Conservation (phyloP, 768 basidiomycete species). For the Collybiopsis luxurians region DNA sequence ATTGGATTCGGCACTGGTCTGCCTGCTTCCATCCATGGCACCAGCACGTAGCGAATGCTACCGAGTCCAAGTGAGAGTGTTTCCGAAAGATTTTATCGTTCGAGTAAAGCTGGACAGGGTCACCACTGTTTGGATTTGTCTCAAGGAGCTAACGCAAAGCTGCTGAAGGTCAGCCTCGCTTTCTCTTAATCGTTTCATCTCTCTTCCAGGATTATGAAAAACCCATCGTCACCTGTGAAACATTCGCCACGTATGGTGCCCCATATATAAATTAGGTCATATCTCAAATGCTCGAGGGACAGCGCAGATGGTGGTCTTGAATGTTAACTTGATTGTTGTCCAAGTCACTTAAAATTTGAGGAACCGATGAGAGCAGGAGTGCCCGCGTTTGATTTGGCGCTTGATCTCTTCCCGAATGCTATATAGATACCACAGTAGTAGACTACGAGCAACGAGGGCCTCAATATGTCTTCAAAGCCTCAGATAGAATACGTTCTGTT, state of each 20-base stretch:
- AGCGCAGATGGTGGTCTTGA: conserved; percentile 81
- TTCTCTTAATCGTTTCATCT: background rate
- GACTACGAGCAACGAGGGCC: too few relatives aligned
- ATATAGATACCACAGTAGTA: too few relatives aligned
- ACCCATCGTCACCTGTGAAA: conserved; percentile 83
- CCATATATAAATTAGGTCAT: conserved; percentile 79
- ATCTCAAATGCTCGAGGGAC: conserved; percentile 57
- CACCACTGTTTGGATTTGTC: conserved; percentile 90
- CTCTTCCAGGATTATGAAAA: conserved; percentile 64
- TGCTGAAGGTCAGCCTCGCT: conserved; percentile 66
- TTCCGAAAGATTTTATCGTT: conserved; percentile 96
- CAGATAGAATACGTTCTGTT: conserved; percentile 59
- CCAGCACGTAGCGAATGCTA: conserved; percentile 44
- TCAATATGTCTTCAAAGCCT: background rate
- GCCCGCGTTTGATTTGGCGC: too few relatives aligned
- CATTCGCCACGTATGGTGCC: conserved; percentile 80
- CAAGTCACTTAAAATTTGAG: too few relatives aligned
- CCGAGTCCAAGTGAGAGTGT: conserved; percentile 59
- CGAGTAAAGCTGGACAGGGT: too few relatives aligned
- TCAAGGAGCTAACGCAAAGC: conserved; percentile 92
- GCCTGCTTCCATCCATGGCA: conserved; percentile 56
- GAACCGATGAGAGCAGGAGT: too few relatives aligned
- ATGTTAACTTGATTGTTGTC: too few relatives aligned
- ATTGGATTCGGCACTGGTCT: too few relatives aligned
- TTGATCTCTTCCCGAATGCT: too few relatives aligned